Base-by-base conservation (phyloP, 2,329 filamentous ascomycete species). In the Chrysoporthe austroafricana region DNA sequence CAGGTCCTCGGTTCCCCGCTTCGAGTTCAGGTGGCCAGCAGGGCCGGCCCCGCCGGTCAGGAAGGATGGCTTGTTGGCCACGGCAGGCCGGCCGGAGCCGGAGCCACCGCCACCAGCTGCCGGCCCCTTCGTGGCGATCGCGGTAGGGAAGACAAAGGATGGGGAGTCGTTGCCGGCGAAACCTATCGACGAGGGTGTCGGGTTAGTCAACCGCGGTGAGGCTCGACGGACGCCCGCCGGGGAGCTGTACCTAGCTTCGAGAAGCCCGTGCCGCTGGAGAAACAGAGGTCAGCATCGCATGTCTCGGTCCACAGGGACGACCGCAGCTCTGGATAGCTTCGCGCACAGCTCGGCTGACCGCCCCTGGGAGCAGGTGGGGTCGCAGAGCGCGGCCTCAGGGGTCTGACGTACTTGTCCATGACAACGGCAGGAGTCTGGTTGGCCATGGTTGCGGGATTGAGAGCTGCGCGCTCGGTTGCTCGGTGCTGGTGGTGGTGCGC, bases 391-490 rank as follows among this genome's bases (percentile, higher is more conserved):
- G 68, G 77, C 74, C 75, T 76, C 75, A 76, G 71, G 76, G 74
- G 72, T 76, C 79, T 70, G 76, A 87, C 93, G 83, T 91, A 97
- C 96, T 99, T 99, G 96, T 99, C 96, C 95, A 99, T 99, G 93
- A 99, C 96, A 97, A 99, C 96, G 92, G 96, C 96, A 77, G 96
- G 96, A 79, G 96, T 98, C 89, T 98, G 95, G 84, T 92, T 91
- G 79, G 96, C 95, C 96, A 99, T 99, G 76, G 79, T 85, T 79
- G 76, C 73, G 69, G 72, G 63, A 66, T 60, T 26, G 56, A 46
- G 67, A 71, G 72, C 64, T 73, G 72, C 59, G 69, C 73, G 71
- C 63, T 44, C 61, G 16, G 72, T 74, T 70, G 74, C 73, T 66
- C 69, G 75, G 63, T 75, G 73, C 68, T 71, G 63, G n/a, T 64